Evolutionary conservation across 169 alveolate species (phyloP).

Genomic region (Cryptosporidium tyzzeri): DNA sequence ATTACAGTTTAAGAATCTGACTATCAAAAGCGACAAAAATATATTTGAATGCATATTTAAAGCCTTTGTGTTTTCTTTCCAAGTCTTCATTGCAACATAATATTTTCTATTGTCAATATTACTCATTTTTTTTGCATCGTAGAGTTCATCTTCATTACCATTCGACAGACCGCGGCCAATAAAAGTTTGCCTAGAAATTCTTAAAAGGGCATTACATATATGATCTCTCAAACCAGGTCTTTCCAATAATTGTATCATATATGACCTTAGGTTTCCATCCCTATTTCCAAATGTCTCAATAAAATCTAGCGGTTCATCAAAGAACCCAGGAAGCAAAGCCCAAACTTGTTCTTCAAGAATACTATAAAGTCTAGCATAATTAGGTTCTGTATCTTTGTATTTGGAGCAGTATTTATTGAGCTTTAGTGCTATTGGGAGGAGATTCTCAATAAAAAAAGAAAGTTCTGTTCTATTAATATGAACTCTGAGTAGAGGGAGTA

Average conservation of each 20-base stretch:
- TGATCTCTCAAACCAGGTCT: slow-evolving; percentile 30
- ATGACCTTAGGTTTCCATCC: neutral
- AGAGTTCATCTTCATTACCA: neutral
- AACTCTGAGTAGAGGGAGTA: slow-evolving; percentile 63
- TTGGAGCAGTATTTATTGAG: slow-evolving; percentile 9
- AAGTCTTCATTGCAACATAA: slow-evolving; percentile 12
- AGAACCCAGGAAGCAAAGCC: slow-evolving; percentile 70
- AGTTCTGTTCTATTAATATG: slow-evolving; percentile 54
- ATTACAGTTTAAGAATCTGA: slow-evolving; percentile 38
- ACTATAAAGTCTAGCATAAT: slow-evolving; percentile 37
- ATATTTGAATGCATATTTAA: slow-evolving; percentile 9
- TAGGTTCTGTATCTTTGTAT: slow-evolving; percentile 22
- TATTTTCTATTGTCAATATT: slow-evolving; percentile 51
- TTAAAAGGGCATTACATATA: slow-evolving; percentile 51
- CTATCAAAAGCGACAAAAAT: slow-evolving; percentile 36
- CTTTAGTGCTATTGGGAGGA: slow-evolving; percentile 59
- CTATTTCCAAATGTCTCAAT: neutral
- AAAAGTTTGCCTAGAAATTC: slow-evolving; percentile 61
- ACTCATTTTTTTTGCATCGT: slow-evolving; percentile 51
- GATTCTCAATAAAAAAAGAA: slow-evolving; percentile 15
- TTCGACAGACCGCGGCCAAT: slow-evolving; percentile 21
- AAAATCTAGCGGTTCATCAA: slow-evolving; percentile 58
- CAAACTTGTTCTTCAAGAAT: slow-evolving; percentile 71
- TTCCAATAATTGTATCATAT: slow-evolving; percentile 49
- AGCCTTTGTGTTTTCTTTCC: slow-evolving; percentile 27